Percentiles rank a stretch among this genome's conserved stretches.
Evolutionary conservation across 441 rosid species (phyloP).

Genomic region (Gossypium aridum): DNA sequence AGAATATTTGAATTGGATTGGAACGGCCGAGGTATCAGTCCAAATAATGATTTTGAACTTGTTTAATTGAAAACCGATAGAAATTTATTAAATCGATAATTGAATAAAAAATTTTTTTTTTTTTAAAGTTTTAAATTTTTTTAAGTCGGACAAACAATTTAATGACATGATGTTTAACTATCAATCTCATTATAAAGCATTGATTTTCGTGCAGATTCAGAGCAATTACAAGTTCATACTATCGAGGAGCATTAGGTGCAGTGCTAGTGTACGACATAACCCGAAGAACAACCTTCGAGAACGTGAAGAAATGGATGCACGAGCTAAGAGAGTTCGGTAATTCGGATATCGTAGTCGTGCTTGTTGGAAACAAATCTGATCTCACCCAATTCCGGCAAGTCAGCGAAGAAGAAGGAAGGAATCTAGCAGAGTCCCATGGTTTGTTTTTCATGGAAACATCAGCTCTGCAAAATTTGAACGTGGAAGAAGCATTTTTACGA

Average conservation of each 20-base stretch:
- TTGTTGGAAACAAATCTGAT: conserved; percentile 72
- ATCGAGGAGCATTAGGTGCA: conserved; percentile 87
- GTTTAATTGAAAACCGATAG: accelerated
- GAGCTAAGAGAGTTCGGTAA: conserved; percentile 61
- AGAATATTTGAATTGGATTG: no score
- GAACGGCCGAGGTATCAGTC: no score
- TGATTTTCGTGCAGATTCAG: conserved; percentile 45
- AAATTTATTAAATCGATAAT: no score
- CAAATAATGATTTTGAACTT: no score
- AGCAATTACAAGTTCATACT: conserved; percentile 89
- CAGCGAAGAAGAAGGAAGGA: conserved; percentile 50
- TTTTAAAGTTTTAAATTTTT: no score
- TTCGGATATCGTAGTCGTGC: conserved; percentile 54
- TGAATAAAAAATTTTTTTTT: accelerated
- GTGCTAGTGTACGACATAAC: conserved; percentile 76
- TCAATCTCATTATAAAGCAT: no score
- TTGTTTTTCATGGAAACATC: conserved; percentile 76
- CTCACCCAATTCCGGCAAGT: conserved; percentile 47
- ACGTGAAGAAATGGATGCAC: conserved; percentile 51
- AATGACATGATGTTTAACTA: no score
- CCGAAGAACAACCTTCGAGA: conserved; percentile 49
- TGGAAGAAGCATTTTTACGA: conserved; percentile 58
- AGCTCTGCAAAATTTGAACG: conserved; percentile 59
- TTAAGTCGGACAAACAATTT: no score
- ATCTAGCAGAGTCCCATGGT: conserved; percentile 45